Conservation (phyloP, 257 asterid species). For the Sherardia arvensis region DNA sequence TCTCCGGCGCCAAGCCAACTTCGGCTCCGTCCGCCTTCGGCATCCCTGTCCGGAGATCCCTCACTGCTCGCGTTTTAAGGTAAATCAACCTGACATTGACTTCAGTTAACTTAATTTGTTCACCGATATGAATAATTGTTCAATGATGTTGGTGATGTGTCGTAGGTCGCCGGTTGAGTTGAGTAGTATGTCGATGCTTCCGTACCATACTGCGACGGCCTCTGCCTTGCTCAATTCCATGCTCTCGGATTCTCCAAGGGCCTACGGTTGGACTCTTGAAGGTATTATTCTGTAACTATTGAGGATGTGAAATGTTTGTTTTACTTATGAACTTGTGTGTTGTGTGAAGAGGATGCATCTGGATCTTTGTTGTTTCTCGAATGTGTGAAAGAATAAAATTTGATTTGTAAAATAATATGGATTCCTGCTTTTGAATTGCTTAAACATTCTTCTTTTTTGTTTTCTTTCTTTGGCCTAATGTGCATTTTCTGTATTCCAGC, state of each 20-base stretch:
- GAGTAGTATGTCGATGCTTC: slow-evolving; percentile 27
- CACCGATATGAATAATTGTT: neutral
- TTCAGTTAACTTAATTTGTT: neutral
- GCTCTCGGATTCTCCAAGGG: slow-evolving; percentile 24
- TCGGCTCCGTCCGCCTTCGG: slow-evolving; percentile 46
- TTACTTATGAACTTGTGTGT: neutral
- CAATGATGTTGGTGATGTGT: neutral
- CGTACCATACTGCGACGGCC: slow-evolving; percentile 29
- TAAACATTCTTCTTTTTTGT: neutral
- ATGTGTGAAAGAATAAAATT: neutral
- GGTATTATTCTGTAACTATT: slow-evolving; percentile 10
- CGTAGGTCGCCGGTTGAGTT: slow-evolving; percentile 31
- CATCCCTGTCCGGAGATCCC: slow-evolving; percentile 42
- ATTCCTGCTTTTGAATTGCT: neutral
- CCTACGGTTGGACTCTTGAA: slow-evolving; percentile 27
- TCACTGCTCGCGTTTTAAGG: slow-evolving; percentile 63
- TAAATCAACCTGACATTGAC: neutral
- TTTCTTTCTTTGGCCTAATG: neutral
- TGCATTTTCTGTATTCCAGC: slow-evolving; percentile 17
- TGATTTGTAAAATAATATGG: neutral
- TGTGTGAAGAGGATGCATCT: neutral
- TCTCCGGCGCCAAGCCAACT: slow-evolving; percentile 28
- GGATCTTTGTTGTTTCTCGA: neutral
- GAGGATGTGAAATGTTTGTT: neutral
- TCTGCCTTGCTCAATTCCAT: slow-evolving; percentile 33